Percentiles rank a stretch among this genome's conserved stretches.
Evolutionary conservation across 2,329 filamentous ascomycete species (phyloP).

Genomic region (Aspergillus carbonarius): DNA sequence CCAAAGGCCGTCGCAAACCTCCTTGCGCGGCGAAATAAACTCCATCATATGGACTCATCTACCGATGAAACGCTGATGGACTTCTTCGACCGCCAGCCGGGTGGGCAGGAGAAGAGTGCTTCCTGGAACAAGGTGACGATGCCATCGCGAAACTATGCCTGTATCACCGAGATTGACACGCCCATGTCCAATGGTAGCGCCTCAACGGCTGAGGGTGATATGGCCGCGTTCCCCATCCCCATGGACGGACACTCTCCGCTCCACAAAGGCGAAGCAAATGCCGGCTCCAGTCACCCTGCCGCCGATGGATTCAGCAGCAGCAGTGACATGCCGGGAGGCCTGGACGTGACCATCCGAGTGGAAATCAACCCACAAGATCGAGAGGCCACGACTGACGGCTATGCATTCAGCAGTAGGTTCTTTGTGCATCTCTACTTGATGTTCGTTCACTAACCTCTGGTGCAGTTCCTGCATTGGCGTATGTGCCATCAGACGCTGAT

Average conservation of each 20-base stretch:
- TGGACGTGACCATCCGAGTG: conserved; percentile 48
- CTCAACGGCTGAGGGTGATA: conserved; percentile 15
- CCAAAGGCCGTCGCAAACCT: conserved; percentile 65
- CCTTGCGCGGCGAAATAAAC: conserved; percentile 63
- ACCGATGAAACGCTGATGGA: conserved; percentile 65
- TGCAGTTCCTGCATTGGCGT: conserved; percentile 22
- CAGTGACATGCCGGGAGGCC: conserved; percentile 41
- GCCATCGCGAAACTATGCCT: conserved; percentile 65
- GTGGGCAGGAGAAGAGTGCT: conserved; percentile 61
- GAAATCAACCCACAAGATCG: conserved; percentile 47
- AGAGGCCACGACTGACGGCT: conserved; percentile 46
- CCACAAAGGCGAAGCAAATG: conserved; percentile 72
- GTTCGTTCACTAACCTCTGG: conserved; percentile 3
- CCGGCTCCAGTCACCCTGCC: conserved; percentile 75
- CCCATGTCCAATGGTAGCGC: conserved; percentile 25
- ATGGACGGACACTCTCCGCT: conserved; percentile 70
- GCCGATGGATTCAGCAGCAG: conserved; percentile 50
- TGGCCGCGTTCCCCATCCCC: conserved; percentile 31
- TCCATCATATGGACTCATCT: conserved; percentile 62
- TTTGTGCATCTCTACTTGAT: neutral
- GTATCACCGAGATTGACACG: conserved; percentile 55
- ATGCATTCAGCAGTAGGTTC: conserved; percentile 50
- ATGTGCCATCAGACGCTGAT: conserved; percentile 10
- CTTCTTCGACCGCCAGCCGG: conserved; percentile 62
- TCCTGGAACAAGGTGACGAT: conserved; percentile 82